A percentile compares a stretch with the other conserved stretches of the same genome.
Conservation (phyloP, 2,329 filamentous ascomycete genomes). For the Fusarium bactridioides region DNA sequence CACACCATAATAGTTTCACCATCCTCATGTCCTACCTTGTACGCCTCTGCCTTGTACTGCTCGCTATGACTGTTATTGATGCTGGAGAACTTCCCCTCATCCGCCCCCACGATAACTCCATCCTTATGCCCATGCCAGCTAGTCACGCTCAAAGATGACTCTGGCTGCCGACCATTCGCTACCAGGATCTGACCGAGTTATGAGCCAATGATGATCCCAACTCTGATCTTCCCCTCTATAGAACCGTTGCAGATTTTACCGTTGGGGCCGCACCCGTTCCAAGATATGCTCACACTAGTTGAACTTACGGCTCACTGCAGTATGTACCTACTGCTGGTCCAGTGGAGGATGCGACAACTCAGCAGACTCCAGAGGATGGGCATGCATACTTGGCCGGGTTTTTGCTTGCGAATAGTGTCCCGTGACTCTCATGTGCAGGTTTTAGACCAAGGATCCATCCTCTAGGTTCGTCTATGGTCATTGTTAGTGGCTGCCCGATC, state of each 20-base stretch:
- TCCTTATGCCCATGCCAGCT: constrained; percentile 1
- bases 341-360: constrained; percentile 22
- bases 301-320: constrained; percentile 16
- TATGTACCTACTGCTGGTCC: not conserved
- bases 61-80: not conserved
- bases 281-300: constrained; percentile 17
- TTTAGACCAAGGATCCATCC: constrained; percentile 10
- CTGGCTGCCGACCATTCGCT: constrained; percentile 16
- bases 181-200: constrained; percentile 9
- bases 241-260: constrained; percentile 24
- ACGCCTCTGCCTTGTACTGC: not conserved
- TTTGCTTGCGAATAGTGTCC: constrained; percentile 21
- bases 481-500: constrained; percentile 5
- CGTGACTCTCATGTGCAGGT: constrained; percentile 28
- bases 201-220: constrained; percentile 13
- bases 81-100: constrained; percentile 9
- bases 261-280: constrained; percentile 6
- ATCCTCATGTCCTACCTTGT: not conserved
- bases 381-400: constrained; percentile 13
- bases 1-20: constrained; percentile 8
- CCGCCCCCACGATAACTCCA: constrained; percentile 2
- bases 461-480: not conserved
- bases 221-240: not conserved
- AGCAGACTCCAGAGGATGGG: not conserved
- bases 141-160: constrained; percentile 25